These are phyloP conservation scores for Penicillium sp. DNA, from an alignment of 2,329 filamentous ascomycete genomes.

Conservation along the genomic window DNA sequence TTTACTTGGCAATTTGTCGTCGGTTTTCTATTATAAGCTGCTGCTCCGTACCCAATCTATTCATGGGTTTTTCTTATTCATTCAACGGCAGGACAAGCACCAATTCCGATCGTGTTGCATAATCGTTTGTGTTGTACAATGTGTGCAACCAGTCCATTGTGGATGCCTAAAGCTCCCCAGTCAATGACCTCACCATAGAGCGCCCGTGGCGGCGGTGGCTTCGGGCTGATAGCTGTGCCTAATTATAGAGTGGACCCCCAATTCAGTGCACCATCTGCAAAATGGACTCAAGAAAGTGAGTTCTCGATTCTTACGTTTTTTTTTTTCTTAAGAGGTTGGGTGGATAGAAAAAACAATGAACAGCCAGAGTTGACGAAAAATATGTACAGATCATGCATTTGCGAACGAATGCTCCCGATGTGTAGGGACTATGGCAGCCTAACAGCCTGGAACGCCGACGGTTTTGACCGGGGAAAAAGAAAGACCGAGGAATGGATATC, in stretches of 20 bases:
- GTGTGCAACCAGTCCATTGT: neutral
- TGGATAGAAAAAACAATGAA: neutral
- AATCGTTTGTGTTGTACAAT: neutral
- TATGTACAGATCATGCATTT: conserved; percentile 19
- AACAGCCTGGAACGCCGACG: conserved; percentile 4
- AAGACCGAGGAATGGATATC: conserved; percentile 8
- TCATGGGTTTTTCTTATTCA: neutral
- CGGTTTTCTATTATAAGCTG: too few relatives aligned
- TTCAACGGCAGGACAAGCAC: too few relatives aligned
- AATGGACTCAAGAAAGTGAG: neutral
- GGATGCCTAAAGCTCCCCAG: neutral
- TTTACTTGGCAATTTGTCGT: neutral
- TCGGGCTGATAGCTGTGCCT: neutral
- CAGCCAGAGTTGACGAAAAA: neutral
- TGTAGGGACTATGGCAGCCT: neutral
- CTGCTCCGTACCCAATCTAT: neutral
- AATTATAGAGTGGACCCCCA: neutral
- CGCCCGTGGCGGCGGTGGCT: neutral
- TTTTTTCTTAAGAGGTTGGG: too few relatives aligned
- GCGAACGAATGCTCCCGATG: neutral
- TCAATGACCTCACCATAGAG: neutral
- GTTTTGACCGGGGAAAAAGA: conserved; percentile 2
- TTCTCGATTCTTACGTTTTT: neutral
- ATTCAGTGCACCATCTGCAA: too few relatives aligned
- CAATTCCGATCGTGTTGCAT: neutral